Conservation (phyloP, 306 rosid genomes). For the Trichosanthes truncata region DNA sequence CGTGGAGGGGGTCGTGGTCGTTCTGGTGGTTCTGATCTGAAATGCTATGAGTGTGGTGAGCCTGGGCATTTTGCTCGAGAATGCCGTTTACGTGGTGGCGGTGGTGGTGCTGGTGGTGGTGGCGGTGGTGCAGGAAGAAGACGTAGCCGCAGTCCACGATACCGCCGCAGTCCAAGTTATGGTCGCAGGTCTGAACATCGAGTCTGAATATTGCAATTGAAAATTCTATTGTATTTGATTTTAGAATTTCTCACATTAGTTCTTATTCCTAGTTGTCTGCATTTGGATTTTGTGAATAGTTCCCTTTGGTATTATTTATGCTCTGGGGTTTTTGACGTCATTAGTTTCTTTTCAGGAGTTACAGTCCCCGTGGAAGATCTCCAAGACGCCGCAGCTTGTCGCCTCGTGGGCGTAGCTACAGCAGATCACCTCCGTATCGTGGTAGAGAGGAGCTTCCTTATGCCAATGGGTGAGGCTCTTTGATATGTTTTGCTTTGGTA, state of each 20-base stretch:
- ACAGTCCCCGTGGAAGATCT: conserved; percentile 86
- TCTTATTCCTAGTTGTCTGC: not conserved
- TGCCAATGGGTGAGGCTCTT: conserved; percentile 69
- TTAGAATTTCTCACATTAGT: not conserved
- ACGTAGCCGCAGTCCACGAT: conserved; percentile 91
- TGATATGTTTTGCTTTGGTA: not conserved
- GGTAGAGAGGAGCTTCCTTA: conserved; percentile 80
- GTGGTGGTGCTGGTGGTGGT: conserved; percentile 76
- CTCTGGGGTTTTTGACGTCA: not conserved
- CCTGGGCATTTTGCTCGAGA: conserved; percentile 99
- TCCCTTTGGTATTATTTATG: not conserved
- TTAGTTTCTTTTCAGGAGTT: conserved; percentile 47
- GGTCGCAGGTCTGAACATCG: conserved; percentile 62
- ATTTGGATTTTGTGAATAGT: not conserved
- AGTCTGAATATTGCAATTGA: not conserved
- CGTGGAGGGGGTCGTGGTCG: conserved; percentile 83
- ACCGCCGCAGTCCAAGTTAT: conserved; percentile 95
- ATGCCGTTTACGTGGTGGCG: conserved; percentile 82
- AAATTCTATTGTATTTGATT: not conserved
- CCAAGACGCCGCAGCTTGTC: conserved; percentile 90
- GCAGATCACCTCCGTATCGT: conserved; percentile 91
- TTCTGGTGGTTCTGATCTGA: conserved; percentile 90
- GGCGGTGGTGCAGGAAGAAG: conserved; percentile 90
- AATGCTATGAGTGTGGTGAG: conserved; percentile 98
- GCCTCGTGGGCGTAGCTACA: conserved; percentile 85